A percentile compares a stretch with the other conserved stretches of the same genome.
These are phyloP conservation scores for Cladophialophora yegresii DNA, from an alignment of 2,329 filamentous ascomycete species.

Conservation along the genomic window DNA sequence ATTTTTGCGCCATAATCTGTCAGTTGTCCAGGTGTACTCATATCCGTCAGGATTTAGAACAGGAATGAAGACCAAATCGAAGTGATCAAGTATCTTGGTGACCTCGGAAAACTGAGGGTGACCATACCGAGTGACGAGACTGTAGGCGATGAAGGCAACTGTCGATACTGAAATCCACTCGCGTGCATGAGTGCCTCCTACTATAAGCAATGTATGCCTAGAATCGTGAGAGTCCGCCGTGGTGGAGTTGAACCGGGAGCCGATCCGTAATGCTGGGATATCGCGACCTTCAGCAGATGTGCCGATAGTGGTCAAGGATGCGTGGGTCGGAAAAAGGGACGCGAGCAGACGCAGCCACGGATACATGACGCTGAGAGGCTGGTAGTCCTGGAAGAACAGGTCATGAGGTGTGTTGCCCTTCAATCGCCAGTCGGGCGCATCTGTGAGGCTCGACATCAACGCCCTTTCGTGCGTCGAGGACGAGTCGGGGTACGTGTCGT, in stretches of 20 bases:
- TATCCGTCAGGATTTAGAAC: conserved; percentile 93
- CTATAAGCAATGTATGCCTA: conserved; percentile 77
- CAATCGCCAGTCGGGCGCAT: conserved; percentile 47
- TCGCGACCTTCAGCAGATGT: conserved; percentile 83
- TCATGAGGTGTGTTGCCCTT: conserved; percentile 47
- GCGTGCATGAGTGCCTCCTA: conserved; percentile 84
- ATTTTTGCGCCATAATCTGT: conserved; percentile 94
- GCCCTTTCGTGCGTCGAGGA: conserved; percentile 35
- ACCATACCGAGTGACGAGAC: conserved; percentile 78
- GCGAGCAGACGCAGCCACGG: conserved; percentile 90
- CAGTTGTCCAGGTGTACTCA: conserved; percentile 86
- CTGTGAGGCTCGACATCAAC: conserved; percentile 21
- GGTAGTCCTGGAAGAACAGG: conserved; percentile 90
- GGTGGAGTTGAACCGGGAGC: conserved; percentile 49
- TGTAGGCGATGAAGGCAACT: conserved; percentile 88
- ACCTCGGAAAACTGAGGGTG: conserved; percentile 63
- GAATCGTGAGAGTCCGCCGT: conserved; percentile 46
- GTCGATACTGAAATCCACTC: conserved; percentile 97
- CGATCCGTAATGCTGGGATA: conserved; percentile 78
- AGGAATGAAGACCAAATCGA: conserved; percentile 86
- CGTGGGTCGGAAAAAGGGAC: conserved; percentile 84
- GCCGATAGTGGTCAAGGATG: conserved; percentile 74
- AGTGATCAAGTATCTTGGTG: conserved; percentile 76
- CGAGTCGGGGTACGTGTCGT: conserved; percentile 66
- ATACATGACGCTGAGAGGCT: conserved; percentile 78